Base-by-base conservation (phyloP, 2,329 filamentous ascomycete genomes). In the Fusarium kyushuense region DNA sequence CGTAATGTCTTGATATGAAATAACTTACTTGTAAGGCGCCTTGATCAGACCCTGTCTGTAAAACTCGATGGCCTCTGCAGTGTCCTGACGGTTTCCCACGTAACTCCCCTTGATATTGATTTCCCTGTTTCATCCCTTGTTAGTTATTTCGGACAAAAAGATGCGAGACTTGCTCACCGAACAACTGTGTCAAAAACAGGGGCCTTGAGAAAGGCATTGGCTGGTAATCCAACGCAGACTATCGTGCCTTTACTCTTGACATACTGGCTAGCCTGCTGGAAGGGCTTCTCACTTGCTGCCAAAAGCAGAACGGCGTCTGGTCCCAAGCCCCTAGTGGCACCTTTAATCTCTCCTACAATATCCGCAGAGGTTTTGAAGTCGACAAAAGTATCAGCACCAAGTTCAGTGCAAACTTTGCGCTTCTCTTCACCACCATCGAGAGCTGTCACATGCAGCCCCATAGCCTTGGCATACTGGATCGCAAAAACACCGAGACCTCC, bases 71-170 rank as follows among this genome's bases (percentile, higher is more conserved):
- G 94, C 94, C 82, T 97, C 94, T 51, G 89, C 87, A 1, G 89
- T 90, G 77, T 97, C 94, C 77, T 91, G 89, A 69, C 94, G 86
- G 83, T 96, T 97, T 53, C 94, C 94, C 64, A 97, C 94, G 76
- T 97, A 97, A 70, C 89, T 92, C 56, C 93, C 93, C 82, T 92
- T 92, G 84, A 97, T 97, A 70, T 81, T 90, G 82, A 97, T 89
- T 92, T 96, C 96, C 79, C 89, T 82, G 32, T 38, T 17, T 5
- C 2, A 9, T 23, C 2, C 19, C 61, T 36, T 12, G 30, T 73
- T 35, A 73, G 48, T 8, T 4, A 0, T n/a, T 0, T 25, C 4
- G 1, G 16, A 25, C 12, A 11, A 3, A 6, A 3, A 6, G 0
- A 14, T 8, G 3, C 1, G 2, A 27, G 2, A 38, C 29, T 3